phyloP scores from a whole-genome alignment of 2,329 filamentous ascomycete species.

The Stemphylium beticola region DNA sequence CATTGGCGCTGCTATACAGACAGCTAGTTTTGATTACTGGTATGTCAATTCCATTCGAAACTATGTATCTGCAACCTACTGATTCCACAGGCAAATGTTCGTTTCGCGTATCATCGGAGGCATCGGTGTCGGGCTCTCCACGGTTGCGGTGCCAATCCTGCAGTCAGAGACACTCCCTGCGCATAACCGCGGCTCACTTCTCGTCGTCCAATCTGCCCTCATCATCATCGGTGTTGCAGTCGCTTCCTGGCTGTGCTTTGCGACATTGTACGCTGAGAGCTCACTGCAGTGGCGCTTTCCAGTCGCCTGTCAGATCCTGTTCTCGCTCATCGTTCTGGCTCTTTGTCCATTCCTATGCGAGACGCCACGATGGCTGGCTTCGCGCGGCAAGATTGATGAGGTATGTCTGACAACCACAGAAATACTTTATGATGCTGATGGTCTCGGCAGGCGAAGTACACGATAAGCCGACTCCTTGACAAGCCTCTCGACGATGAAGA shows the following conservation, averaged over 20 bases:
- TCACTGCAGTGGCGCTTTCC: slow-evolving; percentile 51
- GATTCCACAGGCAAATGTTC: slow-evolving; percentile 31
- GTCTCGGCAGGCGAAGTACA: slow-evolving; percentile 16
- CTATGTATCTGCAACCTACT: not conserved
- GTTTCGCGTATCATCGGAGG: slow-evolving; percentile 49
- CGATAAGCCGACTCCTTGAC: slow-evolving; percentile 41
- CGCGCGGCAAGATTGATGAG: slow-evolving; percentile 31
- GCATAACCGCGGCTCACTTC: slow-evolving; percentile 21
- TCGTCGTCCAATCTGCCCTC: slow-evolving; percentile 20
- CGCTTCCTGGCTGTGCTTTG: slow-evolving; percentile 25
- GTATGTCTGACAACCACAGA: slow-evolving; percentile 10
- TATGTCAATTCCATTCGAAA: not conserved
- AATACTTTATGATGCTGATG: not conserved
- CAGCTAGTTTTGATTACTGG: slow-evolving; percentile 36
- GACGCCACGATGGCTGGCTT: slow-evolving; percentile 50
- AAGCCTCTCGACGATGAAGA: slow-evolving; percentile 38
- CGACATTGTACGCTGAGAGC: slow-evolving; percentile 17
- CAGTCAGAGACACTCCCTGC: slow-evolving; percentile 49
- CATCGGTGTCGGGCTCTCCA: slow-evolving; percentile 55
- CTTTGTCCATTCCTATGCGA: slow-evolving; percentile 49
- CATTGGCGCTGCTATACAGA: slow-evolving; percentile 42
- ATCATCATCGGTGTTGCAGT: slow-evolving; percentile 25
- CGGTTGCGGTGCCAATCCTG: slow-evolving; percentile 54
- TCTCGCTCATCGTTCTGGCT: slow-evolving; percentile 62
- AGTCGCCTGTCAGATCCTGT: slow-evolving; percentile 61